These are phyloP conservation scores for Ottelia alismoides DNA, from an alignment of 106 monocot genomes.

Conservation along the genomic window DNA sequence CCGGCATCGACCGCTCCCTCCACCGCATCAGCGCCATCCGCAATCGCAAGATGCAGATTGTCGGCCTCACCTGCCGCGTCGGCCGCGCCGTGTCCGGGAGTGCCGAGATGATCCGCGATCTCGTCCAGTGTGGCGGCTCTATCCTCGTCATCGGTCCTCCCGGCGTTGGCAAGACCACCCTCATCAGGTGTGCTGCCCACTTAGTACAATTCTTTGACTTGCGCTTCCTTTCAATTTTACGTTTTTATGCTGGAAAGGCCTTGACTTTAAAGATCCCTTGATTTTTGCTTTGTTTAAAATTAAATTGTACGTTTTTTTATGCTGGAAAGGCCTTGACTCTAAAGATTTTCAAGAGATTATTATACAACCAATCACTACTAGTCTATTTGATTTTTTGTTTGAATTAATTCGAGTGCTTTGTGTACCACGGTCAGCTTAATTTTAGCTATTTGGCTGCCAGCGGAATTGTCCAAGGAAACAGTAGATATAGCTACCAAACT, in stretches of 20 bases:
- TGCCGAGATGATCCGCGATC: constrained; percentile 76
- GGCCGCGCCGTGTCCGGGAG: constrained; percentile 80
- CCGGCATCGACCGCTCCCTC: constrained; percentile 74
- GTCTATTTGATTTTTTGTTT: no score
- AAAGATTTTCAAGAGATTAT: not conserved
- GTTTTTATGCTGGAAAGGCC: not conserved
- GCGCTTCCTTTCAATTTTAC: not conserved
- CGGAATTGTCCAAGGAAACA: no score
- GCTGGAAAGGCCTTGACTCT: no score
- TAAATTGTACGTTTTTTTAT: no score
- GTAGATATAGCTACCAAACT: no score
- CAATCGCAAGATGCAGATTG: constrained; percentile 83
- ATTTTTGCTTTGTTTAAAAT: no score
- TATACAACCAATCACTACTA: not conserved
- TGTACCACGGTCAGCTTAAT: no score
- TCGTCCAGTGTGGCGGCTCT: constrained; percentile 57
- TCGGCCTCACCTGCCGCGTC: constrained; percentile 88
- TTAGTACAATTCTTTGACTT: not conserved
- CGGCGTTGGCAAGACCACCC: constrained; percentile 90
- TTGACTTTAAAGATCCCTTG: not conserved
- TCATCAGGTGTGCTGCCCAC: constrained; percentile 77
- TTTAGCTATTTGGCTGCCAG: no score
- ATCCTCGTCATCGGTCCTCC: constrained; percentile 95
- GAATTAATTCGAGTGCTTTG: no score
- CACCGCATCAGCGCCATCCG: constrained; percentile 92